These are phyloP conservation scores for Russula abietina DNA, from an alignment of 768 basidiomycete genomes.

Conservation along the genomic window DNA sequence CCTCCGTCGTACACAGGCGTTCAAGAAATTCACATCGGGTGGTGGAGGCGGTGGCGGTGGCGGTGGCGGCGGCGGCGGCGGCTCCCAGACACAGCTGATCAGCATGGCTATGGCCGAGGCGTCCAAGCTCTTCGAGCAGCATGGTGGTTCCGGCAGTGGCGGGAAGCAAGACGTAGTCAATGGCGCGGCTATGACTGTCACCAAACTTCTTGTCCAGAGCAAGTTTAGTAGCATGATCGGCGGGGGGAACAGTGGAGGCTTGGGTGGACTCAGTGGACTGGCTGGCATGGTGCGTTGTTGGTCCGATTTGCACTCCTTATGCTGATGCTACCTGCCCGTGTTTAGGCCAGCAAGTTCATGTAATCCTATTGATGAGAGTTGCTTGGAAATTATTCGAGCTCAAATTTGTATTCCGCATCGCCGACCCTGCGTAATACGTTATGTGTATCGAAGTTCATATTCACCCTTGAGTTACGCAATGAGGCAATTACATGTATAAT, in stretches of 20 bases:
- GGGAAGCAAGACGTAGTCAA: slow-evolving; percentile 82
- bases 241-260: slow-evolving; percentile 64
- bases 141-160: slow-evolving; percentile 56
- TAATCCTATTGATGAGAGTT: neutral
- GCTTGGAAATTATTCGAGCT: neutral
- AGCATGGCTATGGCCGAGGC: slow-evolving; percentile 84
- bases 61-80: no score
- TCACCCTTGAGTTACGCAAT: neutral
- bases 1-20: slow-evolving; percentile 36
- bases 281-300: slow-evolving; percentile 33
- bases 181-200: slow-evolving; percentile 76
- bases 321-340: neutral
- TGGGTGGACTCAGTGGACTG: slow-evolving; percentile 53
- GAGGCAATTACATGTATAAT: neutral
- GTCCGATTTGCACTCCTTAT: slow-evolving; percentile 24
- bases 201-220: slow-evolving; percentile 74
- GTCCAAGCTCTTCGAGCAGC: slow-evolving; percentile 64
- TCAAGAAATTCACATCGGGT: slow-evolving; percentile 63
- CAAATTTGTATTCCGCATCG: neutral
- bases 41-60: slow-evolving; percentile 35
- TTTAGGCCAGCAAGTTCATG: neutral
- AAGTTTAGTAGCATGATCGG: slow-evolving; percentile 49
- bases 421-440: neutral
- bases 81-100: slow-evolving; percentile 57
- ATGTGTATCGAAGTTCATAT: neutral